These are phyloP conservation scores for Blastomyces silverae DNA, from an alignment of 2,329 filamentous ascomycete genomes.

Conservation along the genomic window DNA sequence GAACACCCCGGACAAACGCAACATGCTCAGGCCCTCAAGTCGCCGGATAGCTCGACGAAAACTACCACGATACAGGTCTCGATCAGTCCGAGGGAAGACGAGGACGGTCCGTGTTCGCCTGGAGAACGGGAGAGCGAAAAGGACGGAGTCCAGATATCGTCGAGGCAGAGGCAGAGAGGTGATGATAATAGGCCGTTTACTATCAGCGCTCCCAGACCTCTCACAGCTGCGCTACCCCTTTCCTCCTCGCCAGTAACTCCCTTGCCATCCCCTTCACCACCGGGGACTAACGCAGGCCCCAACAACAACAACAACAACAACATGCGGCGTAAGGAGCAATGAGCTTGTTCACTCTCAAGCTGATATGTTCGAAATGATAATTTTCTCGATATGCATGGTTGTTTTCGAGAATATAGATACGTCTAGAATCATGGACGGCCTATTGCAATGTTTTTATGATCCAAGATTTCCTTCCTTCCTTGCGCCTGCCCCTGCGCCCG, in stretches of 20 bases:
- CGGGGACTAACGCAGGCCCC: not conserved
- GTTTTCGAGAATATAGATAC: not conserved
- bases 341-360: not conserved
- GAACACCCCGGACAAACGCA: not conserved
- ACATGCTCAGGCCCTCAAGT: not conserved
- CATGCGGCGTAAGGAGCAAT: not conserved
- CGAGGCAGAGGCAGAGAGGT: not conserved
- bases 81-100: not conserved
- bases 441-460: not conserved
- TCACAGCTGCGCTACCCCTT: not conserved
- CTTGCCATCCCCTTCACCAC: not conserved
- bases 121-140: not conserved
- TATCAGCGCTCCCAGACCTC: not conserved
- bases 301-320: no score
- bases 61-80: conserved; percentile 8
- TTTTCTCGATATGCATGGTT: not conserved
- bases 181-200: not conserved
- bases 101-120: not conserved
- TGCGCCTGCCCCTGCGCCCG: not conserved
- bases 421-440: not conserved
- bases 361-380: not conserved
- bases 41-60: not conserved
- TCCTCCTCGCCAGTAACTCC: not conserved
- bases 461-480: not conserved
- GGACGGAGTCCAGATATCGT: not conserved